Base-by-base conservation (phyloP, 225 moss, liverwort and hornwort species). In the Lunularia cruciata region DNA sequence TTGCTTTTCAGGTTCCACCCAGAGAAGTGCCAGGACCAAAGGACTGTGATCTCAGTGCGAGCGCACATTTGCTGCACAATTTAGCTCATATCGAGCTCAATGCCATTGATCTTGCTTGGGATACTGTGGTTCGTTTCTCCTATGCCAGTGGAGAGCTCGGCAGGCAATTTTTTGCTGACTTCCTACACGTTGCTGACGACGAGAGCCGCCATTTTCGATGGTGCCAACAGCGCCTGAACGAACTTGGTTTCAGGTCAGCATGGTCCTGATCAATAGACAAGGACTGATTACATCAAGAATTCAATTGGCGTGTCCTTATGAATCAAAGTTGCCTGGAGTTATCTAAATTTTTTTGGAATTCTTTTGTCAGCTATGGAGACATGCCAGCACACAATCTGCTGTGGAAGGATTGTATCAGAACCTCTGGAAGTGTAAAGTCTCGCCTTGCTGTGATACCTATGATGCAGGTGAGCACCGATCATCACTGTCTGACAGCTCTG, bases 121-220 rank as follows among this genome's bases (percentile, higher is more conserved):
- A 96, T 57, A 96, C 95, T 1, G 81, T 96, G 55, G 95, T 96
- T 45, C 85, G 95, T 69, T 96, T 96, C 76, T 96, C 95, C 8
- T 63, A 65, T 72, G 88, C 92, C 74, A 90, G 83, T 61, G 82
- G 75, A 47, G 95, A 96, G 77, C 90, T 96, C 35, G 87, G 83
- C 73, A 75, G 31, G 63, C 86, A 89, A 20, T 96, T 96, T 76
- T 96, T 86, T 67, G 83, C 79, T 20, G 95, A 96, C 72, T 96
- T 96, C 63, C 79, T 87, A 51, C 95, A 96, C 71, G 92, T 96
- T 64, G 95, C 95, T 27, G 89, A 96, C 63, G 95, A 96, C 42
- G 92, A 96, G 89, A 96, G 95, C 67, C 90, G 95, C 20, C 95
- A 96, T 77, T 92, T 84, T 48, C 86, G 92, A 28, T 96, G 95